A percentile compares a stretch with the other conserved stretches of the same genome.
These are phyloP conservation scores for Komagataea norvegica DNA, from an alignment of 1,139 yeast species.

Conservation along the genomic window DNA sequence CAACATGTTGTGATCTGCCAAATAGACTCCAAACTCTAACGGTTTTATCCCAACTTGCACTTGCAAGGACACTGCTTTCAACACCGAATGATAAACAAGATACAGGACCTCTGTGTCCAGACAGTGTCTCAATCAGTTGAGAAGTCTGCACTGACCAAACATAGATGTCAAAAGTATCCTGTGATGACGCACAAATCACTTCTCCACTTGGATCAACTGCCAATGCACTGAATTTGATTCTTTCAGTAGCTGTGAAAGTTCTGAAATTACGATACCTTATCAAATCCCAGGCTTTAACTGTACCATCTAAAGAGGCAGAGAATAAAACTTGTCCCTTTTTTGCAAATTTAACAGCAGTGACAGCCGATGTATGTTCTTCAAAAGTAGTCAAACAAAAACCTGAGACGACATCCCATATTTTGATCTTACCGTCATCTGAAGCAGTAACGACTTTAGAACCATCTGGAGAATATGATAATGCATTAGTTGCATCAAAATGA, in stretches of 20 bases:
- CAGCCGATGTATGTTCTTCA: slow-evolving; percentile 85
- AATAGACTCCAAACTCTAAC: slow-evolving; percentile 91
- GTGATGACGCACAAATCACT: slow-evolving; percentile 91
- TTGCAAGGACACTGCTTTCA: slow-evolving; percentile 75
- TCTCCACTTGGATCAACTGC: slow-evolving; percentile 99
- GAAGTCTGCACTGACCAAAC: slow-evolving; percentile 98
- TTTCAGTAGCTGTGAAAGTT: slow-evolving; percentile 84
- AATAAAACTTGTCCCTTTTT: slow-evolving; percentile 83
- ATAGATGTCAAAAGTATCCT: slow-evolving; percentile 84
- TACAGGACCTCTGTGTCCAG: slow-evolving; percentile 96
- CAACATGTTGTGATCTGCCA: slow-evolving; percentile 79
- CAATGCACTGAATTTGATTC: slow-evolving; percentile 81
- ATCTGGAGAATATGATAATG: slow-evolving; percentile 87
- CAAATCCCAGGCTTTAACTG: slow-evolving; percentile 96
- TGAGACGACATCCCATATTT: slow-evolving; percentile 90
- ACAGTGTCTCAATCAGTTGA: slow-evolving; percentile 76
- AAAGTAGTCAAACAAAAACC: slow-evolving; percentile 94
- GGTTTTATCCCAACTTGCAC: slow-evolving; percentile 96
- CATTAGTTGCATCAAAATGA: slow-evolving; percentile 86
- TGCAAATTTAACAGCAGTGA: slow-evolving; percentile 84
- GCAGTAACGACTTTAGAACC: slow-evolving; percentile 92
- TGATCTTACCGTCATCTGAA: slow-evolving; percentile 93
- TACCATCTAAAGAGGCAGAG: slow-evolving; percentile 91
- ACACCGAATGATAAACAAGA: slow-evolving; percentile 82
- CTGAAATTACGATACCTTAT: slow-evolving; percentile 90